These are phyloP conservation scores for Nakazawaea anatomiae DNA, from an alignment of 805 yeast genomes.

Conservation along the genomic window DNA sequence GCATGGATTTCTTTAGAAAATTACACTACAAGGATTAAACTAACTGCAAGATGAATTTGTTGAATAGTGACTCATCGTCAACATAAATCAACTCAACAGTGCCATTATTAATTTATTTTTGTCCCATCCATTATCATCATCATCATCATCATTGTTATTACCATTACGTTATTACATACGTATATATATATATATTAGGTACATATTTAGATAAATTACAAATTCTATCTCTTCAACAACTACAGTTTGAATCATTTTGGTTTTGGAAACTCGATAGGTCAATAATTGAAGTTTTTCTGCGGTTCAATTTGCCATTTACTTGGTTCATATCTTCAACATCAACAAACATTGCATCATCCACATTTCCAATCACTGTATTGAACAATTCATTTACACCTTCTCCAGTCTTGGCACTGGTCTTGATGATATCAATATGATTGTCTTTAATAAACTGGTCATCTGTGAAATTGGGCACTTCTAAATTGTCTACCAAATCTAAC, in stretches of 20 bases:
- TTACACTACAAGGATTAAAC: conserved; percentile 27
- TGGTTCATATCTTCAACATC: not conserved
- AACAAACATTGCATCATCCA: conserved; percentile 11
- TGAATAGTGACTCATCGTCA: too few species aligned
- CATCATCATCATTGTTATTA: not conserved
- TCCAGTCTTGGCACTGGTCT: conserved; percentile 71
- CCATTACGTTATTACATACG: not conserved
- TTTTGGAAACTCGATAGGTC: conserved; percentile 3
- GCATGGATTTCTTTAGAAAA: conserved; percentile 91
- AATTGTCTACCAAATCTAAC: conserved; percentile 44
- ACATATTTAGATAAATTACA: not conserved
- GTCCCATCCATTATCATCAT: not conserved
- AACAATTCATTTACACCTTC: conserved; percentile 48
- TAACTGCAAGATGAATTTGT: too few species aligned
- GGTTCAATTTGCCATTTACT: not conserved
- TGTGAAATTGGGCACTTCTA: conserved; percentile 16
- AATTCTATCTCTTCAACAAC: not conserved
- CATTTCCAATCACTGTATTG: conserved; percentile 21
- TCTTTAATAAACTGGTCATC: conserved; percentile 14
- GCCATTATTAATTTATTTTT: too few species aligned
- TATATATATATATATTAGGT: not conserved
- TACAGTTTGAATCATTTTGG: conserved; percentile 1
- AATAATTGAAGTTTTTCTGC: not conserved
- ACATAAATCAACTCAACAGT: not conserved
- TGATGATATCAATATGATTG: conserved; percentile 18